Base-by-base conservation (phyloP, 306 rosid genomes). In the Fragaria iinumae region DNA sequence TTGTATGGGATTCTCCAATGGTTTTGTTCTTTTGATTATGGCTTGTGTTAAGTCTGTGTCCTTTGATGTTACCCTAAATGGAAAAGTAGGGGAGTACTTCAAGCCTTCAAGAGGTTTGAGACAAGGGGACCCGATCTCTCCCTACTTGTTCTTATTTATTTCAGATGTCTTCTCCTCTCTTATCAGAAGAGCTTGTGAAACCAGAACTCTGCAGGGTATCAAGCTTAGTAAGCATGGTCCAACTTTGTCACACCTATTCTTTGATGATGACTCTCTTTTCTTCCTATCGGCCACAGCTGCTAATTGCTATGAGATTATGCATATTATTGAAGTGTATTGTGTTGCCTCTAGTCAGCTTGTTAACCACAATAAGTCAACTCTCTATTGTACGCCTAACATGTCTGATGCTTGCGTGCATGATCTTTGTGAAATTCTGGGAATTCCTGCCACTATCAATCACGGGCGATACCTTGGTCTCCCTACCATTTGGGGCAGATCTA, bases 1-100 rank as follows among this genome's bases (percentile, higher is more conserved):
- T 0, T 2, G 14, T 0, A 23, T 21, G 32, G 16, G 32, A 0
- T 57, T 21, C 9, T 0, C 5, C 5, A 21, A 1, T 2, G 34
- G 34, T 0, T 21, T 8, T 10, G n/a, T 53, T 20, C 2, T 1
- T 1, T 6, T 53, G 8, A 1, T 53, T 17, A 53, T 23, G 6
- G 14, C 2, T 0, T 57, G 64, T 9, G 64, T 57, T 8, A 21
- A 9, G 0, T 8, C 34, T 3, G 34, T 57, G 4, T 21, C 64
- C 0, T 57, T n/a, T 21, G 29, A 2, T 8, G 13, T 57, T 0
- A 3, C 14, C 11, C 12, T 57, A 9, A 57, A 57, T 23, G 32
- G 34, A 1, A 23, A 57, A 0, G 16, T 23, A 1, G 13, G 64
- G 1, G 34, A 21, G 0, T 10, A 21, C 0, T 57, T 57, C 5